Evolutionary conservation across 164 flowering plant genomes (phyloP).

Genomic region (Malania oleifera): DNA sequence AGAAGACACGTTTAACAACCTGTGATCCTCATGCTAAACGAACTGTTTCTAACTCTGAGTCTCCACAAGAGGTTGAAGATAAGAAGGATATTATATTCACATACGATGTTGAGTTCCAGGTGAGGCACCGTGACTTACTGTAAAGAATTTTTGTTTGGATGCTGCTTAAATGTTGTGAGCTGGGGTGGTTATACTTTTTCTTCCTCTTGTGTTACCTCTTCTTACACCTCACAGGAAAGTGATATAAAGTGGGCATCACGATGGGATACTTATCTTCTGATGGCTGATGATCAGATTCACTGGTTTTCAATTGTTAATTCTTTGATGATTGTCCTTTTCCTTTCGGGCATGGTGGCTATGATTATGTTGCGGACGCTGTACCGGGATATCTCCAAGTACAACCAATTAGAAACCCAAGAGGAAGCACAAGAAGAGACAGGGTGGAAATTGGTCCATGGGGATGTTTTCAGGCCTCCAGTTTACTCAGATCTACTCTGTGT

Average conservation of each 20-base stretch:
- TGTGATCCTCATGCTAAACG: conserved; percentile 87
- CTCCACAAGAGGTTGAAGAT: conserved; percentile 84
- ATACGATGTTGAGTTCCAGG: conserved; percentile 89
- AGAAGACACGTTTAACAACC: conserved; percentile 59
- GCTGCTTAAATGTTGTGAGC: neutral
- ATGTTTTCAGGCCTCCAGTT: conserved; percentile 81
- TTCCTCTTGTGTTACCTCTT: neutral
- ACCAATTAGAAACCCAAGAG: conserved; percentile 88
- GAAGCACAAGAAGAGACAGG: conserved; percentile 96
- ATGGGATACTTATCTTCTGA: conserved; percentile 87
- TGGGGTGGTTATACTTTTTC: neutral
- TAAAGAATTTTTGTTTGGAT: neutral
- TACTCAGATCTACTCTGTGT: conserved; percentile 78
- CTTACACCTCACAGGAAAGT: conserved; percentile 42
- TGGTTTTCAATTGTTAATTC: conserved; percentile 93
- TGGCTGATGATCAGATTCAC: conserved; percentile 83
- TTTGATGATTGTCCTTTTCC: conserved; percentile 85
- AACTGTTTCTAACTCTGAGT: conserved; percentile 52
- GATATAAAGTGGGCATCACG: conserved; percentile 87
- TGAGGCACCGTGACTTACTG: conserved; percentile 12
- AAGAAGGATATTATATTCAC: conserved; percentile 80
- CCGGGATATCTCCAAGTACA: conserved; percentile 85
- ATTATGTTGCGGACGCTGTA: conserved; percentile 83
- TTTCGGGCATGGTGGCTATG: conserved; percentile 93
- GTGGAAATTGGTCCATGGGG: conserved; percentile 91